Conservation (phyloP, 495 filamentous ascomycete species). For the Podospora fimiseda region DNA sequence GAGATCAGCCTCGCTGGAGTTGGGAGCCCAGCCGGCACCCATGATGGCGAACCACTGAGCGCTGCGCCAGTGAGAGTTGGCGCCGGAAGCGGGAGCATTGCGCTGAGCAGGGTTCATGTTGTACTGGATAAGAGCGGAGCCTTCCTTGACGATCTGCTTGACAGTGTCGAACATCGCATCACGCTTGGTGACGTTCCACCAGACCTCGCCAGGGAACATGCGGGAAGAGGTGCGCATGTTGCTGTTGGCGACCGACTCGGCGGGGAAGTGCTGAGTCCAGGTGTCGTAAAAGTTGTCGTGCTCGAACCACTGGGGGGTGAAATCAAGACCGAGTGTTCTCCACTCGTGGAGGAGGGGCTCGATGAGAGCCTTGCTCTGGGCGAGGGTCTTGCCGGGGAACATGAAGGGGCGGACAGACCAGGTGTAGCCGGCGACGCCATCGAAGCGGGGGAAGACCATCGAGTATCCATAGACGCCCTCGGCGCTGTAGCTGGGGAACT, state of each 20-base stretch:
- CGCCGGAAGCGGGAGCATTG: conserved; percentile 8
- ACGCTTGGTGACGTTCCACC: conserved; percentile 26
- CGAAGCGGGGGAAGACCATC: conserved; percentile 9
- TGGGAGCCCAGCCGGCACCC: conserved; percentile 9
- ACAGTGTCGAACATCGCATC: conserved; percentile 18
- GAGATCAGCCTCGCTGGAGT: conserved; percentile 2
- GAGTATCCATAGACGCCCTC: conserved; percentile 48
- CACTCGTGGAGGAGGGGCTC: conserved; percentile 35
- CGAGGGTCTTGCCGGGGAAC: conserved; percentile 15
- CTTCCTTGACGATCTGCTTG: conserved; percentile 15
- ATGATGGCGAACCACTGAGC: conserved; percentile 13
- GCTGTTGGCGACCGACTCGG: conserved; percentile 13
- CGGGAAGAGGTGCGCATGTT: conserved; percentile 34
- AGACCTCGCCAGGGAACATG: conserved; percentile 27
- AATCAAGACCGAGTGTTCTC: conserved; percentile 27
- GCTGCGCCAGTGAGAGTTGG: conserved; percentile 23
- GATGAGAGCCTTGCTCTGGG: conserved; percentile 25
- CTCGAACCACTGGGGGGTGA: conserved; percentile 20
- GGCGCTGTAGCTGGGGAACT: conserved; percentile 37
- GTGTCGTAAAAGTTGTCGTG: conserved; percentile 16
- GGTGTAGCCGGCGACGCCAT: conserved; percentile 6
- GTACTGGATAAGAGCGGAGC: conserved; percentile 19
- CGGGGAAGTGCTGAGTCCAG: conserved; percentile 17
- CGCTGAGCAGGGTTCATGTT: conserved; percentile 14
- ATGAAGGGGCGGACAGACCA: conserved; percentile 19